Percentiles rank a stretch among this genome's conserved stretches.
These are phyloP conservation scores for Ascochyta lentis DNA, from an alignment of 2,329 filamentous ascomycete species.

Conservation along the genomic window DNA sequence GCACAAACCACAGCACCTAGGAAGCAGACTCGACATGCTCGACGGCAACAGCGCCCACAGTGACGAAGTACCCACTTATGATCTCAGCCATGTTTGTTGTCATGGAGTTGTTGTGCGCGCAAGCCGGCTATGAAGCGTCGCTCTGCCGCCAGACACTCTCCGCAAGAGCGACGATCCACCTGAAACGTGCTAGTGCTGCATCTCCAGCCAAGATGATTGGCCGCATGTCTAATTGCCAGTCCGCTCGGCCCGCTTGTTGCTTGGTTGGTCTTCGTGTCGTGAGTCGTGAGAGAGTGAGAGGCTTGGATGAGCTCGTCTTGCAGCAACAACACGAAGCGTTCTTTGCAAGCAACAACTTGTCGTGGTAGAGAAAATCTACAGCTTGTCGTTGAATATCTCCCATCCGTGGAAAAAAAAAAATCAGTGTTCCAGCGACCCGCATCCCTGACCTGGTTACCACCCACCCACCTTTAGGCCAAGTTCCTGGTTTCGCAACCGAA, in stretches of 20 bases:
- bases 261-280: conserved; percentile 8
- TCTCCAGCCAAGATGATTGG: conserved; percentile 9
- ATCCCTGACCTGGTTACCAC: conserved; percentile 25
- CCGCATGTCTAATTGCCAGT: conserved; percentile 3
- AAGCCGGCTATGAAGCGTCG: conserved; percentile 6
- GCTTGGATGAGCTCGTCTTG: background rate
- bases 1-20: background rate
- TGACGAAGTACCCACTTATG: conserved; percentile 4
- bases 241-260: conserved; percentile 6
- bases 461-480: conserved; percentile 19
- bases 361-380: background rate
- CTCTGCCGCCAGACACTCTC: conserved; percentile 12
- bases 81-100: conserved; percentile 13
- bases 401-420: conserved; percentile 21
- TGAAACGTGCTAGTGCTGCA: conserved; percentile 15
- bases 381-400: background rate
- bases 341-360: background rate
- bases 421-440: conserved; percentile 23
- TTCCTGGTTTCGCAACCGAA: conserved; percentile 3
- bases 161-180: conserved; percentile 8
- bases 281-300: conserved; percentile 5
- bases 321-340: conserved; percentile 8
- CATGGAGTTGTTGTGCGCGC: conserved; percentile 10
- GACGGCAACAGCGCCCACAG: background rate
- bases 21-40: background rate